These are phyloP conservation scores for Aegle marmelos DNA, from an alignment of 345 rosid species.

Conservation along the genomic window DNA sequence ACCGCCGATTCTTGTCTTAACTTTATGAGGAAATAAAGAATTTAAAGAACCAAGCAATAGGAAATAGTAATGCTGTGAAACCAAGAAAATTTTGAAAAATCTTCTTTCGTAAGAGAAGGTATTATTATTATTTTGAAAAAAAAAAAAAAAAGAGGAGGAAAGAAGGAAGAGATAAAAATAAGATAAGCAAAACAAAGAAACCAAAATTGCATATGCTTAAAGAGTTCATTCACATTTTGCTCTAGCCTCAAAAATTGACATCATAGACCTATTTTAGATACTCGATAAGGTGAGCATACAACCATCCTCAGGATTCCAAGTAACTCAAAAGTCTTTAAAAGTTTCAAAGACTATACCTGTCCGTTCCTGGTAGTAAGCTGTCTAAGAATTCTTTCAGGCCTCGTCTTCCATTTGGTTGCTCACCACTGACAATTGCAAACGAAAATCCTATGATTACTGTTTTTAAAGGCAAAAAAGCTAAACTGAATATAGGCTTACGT, in stretches of 20 bases:
- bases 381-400: conserved; percentile 74
- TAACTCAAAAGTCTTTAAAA: neutral
- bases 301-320: neutral
- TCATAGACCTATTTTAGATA: neutral
- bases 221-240: neutral
- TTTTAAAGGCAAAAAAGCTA: neutral
- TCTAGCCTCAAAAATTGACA: neutral
- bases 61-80: neutral
- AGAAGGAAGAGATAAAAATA: neutral
- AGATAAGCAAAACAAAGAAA: neutral
- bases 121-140: neutral
- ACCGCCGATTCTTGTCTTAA: neutral
- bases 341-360: conserved; percentile 49
- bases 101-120: neutral
- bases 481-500: conserved; percentile 58
- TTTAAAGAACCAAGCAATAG: neutral
- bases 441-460: neutral
- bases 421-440: conserved; percentile 60
- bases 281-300: neutral
- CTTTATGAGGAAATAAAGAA: neutral
- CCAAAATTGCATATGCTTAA: neutral
- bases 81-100: neutral
- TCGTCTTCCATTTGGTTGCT: conserved; percentile 85
- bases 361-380: conserved; percentile 97
- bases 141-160: neutral